Evolutionary conservation across 257 asterid genomes (phyloP).

Genomic region (Solanum lycopersicoides): DNA sequence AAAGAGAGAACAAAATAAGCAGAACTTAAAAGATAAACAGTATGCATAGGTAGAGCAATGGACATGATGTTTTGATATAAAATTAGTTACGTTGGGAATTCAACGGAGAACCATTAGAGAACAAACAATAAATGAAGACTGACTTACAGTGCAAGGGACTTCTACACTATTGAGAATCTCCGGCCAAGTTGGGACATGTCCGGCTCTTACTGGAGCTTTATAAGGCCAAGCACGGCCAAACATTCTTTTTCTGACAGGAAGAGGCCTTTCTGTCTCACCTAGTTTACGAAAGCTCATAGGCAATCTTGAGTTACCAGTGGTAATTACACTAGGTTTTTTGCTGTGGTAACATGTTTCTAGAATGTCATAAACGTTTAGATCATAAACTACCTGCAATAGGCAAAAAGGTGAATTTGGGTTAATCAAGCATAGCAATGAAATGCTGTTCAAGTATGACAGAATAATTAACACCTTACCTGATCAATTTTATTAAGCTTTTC

Average conservation of each 20-base stretch:
- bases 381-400: constrained; percentile 43
- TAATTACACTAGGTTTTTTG: constrained; percentile 11
- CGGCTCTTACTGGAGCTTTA: constrained; percentile 80
- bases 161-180: constrained; percentile 31
- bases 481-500: constrained; percentile 47
- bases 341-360: constrained; percentile 90
- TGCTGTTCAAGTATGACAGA: not conserved
- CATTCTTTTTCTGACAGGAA: constrained; percentile 66
- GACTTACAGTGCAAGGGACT: constrained; percentile 82
- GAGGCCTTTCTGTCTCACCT: constrained; percentile 87
- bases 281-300: constrained; percentile 81
- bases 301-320: constrained; percentile 21
- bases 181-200: constrained; percentile 87
- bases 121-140: not conserved
- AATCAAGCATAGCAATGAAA: not conserved
- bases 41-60: not conserved
- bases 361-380: constrained; percentile 65
- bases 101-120: not conserved
- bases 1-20: not conserved
- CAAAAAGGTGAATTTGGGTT: not conserved
- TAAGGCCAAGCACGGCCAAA: constrained; percentile 98
- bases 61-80: not conserved
- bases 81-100: not conserved
- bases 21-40: not conserved
- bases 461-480: constrained; percentile 26